Evolutionary conservation across 1,284 basidiomycete genomes (phyloP).

Genomic region (Fomes fomentarius): DNA sequence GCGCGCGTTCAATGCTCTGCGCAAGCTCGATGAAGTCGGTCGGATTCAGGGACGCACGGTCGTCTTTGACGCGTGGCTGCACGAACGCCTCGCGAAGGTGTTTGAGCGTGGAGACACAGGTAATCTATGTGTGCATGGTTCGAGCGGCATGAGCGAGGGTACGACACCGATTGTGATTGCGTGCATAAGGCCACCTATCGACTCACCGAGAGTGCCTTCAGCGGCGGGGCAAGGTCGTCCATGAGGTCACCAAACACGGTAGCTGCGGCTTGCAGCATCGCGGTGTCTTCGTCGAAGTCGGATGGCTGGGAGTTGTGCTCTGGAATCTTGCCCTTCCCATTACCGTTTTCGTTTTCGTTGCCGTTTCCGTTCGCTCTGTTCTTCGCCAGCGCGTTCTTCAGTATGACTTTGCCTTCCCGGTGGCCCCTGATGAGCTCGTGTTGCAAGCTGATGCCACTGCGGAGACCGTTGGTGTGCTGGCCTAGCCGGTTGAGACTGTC

Average conservation of each 20-base stretch:
- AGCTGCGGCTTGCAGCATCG: conserved; percentile 66
- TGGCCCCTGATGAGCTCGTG: conserved; percentile 77
- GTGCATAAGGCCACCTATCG: conserved; percentile 51
- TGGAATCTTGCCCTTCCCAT: conserved; percentile 36
- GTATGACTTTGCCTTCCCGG: conserved; percentile 52
- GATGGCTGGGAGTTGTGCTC: conserved; percentile 15
- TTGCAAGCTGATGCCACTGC: conserved; percentile 83
- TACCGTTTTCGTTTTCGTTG: conserved; percentile 4
- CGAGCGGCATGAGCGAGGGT: not conserved
- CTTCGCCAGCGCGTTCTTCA: conserved; percentile 33
- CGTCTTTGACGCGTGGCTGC: conserved; percentile 28
- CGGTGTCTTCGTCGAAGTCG: conserved; percentile 57
- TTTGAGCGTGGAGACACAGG: conserved; percentile 62
- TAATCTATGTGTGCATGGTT: conserved; percentile 43
- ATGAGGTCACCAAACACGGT: conserved; percentile 83
- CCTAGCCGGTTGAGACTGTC: conserved; percentile 84
- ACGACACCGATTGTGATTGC: conserved; percentile 4
- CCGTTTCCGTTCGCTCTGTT: too few species aligned
- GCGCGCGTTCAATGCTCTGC: conserved; percentile 66
- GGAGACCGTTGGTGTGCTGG: conserved; percentile 87
- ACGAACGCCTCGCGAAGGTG: conserved; percentile 69
- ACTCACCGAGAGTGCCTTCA: conserved; percentile 75
- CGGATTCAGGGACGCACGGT: conserved; percentile 41
- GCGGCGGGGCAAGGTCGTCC: conserved; percentile 80
- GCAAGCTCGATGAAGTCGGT: conserved; percentile 68